Percentiles rank a stretch among this genome's conserved stretches.
Evolutionary conservation across 2,329 filamentous ascomycete species (phyloP).

Genomic region (Monosporascus cannonballus): DNA sequence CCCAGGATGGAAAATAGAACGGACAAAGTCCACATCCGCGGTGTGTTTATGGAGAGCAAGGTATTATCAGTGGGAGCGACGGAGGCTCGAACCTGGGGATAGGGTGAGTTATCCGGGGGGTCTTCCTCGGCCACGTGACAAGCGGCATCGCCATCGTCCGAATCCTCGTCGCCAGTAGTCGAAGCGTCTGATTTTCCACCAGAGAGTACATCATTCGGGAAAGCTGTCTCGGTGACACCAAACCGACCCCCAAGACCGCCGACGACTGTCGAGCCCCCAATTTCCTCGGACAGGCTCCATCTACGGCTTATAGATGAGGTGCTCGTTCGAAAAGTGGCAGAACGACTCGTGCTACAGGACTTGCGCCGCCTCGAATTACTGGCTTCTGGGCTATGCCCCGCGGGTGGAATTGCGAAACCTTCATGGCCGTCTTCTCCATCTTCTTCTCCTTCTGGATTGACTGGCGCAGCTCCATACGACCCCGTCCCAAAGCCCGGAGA

Average conservation of each 20-base stretch:
- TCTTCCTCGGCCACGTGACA: slow-evolving; percentile 39
- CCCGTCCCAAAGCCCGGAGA: slow-evolving; percentile 55
- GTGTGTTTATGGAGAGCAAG: slow-evolving; percentile 76
- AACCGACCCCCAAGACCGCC: slow-evolving; percentile 49
- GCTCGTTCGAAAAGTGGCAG: slow-evolving; percentile 16
- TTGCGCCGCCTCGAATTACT: slow-evolving; percentile 18
- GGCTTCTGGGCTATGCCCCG: slow-evolving; percentile 17
- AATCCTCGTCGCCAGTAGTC: slow-evolving; percentile 15
- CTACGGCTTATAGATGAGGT: slow-evolving; percentile 21
- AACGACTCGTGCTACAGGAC: slow-evolving; percentile 17
- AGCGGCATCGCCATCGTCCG: slow-evolving; percentile 28
- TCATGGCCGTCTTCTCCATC: slow-evolving; percentile 24
- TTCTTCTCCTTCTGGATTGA: slow-evolving; percentile 32
- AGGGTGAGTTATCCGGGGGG: slow-evolving; percentile 64
- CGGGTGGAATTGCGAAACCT: slow-evolving; percentile 11
- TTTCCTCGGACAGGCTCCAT: slow-evolving; percentile 38
- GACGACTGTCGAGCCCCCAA: slow-evolving; percentile 45
- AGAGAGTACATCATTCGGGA: slow-evolving; percentile 39
- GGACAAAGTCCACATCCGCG: slow-evolving; percentile 82
- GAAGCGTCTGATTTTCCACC: slow-evolving; percentile 31
- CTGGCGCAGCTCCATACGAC: slow-evolving; percentile 53
- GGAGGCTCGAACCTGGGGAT: slow-evolving; percentile 73
- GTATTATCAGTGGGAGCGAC: slow-evolving; percentile 71
- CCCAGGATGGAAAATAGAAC: slow-evolving; percentile 74
- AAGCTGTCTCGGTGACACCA: slow-evolving; percentile 41